These are phyloP conservation scores for Oenanthe javanica DNA, from an alignment of 140 eudicot genomes.

Conservation along the genomic window DNA sequence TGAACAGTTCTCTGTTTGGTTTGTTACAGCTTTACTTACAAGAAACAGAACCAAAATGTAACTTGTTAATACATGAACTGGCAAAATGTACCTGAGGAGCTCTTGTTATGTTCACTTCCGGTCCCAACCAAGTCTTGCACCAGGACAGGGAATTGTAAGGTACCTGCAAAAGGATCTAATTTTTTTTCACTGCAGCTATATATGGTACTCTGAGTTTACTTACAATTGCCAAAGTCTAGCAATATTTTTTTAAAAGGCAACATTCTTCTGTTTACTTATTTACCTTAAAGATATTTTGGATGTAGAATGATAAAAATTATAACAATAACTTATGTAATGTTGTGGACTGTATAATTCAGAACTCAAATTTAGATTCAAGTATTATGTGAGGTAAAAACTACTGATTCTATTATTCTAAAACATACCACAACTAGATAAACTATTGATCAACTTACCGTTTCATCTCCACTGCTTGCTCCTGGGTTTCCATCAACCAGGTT, in stretches of 20 bases:
- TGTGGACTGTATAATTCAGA: background rate
- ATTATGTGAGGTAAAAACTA: background rate
- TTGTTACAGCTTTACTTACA: background rate
- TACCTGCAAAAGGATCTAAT: constrained; percentile 42
- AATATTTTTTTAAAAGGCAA: background rate
- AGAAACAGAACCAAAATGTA: background rate
- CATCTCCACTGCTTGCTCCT: constrained; percentile 84
- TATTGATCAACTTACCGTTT: constrained; percentile 47
- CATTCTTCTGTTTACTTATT: background rate
- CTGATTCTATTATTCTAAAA: background rate
- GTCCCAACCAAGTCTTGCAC: constrained; percentile 97
- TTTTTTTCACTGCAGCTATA: constrained; percentile 7
- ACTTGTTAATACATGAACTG: constrained; percentile 6
- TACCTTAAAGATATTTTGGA: background rate
- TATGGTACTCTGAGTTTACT: background rate
- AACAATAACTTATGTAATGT: background rate
- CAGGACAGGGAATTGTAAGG: constrained; percentile 89
- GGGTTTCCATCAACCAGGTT: constrained; percentile 86
- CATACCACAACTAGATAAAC: background rate
- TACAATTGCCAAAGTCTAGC: background rate
- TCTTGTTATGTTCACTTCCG: constrained; percentile 82
- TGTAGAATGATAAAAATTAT: background rate
- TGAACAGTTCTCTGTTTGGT: too few relatives aligned
- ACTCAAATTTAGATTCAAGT: background rate
- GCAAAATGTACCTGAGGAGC: constrained; percentile 70